Conservation (phyloP, 306 rosid species). For the Castanea crenata region DNA sequence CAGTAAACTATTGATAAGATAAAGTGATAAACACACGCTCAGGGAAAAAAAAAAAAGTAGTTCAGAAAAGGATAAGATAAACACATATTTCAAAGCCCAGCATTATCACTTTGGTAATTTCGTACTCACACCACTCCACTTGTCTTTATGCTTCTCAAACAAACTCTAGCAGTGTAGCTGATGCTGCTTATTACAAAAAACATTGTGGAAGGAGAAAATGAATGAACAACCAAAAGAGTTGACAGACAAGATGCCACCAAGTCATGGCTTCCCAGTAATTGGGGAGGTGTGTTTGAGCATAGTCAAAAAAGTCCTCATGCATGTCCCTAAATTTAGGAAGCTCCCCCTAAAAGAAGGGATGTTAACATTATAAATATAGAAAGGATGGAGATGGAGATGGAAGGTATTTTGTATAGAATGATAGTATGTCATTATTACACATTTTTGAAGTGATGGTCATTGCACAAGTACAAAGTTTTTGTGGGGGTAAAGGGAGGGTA, state of each 20-base stretch:
- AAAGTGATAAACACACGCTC: too few species aligned
- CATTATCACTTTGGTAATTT: background rate
- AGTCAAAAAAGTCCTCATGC: too few species aligned
- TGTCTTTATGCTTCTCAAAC: background rate
- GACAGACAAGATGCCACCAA: background rate
- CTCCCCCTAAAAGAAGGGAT: background rate
- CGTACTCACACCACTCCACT: background rate
- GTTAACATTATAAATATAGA: background rate
- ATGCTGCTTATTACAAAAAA: background rate
- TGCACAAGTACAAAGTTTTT: too few species aligned
- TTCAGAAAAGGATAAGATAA: too few species aligned
- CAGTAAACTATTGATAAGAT: too few species aligned
- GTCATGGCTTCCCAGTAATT: background rate
- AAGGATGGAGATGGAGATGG: background rate
- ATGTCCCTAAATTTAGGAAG: background rate
- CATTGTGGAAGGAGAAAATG: background rate
- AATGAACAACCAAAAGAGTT: background rate
- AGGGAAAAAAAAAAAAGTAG: too few species aligned
- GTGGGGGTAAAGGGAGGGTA: too few species aligned
- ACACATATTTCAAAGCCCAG: background rate
- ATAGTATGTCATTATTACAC: accelerated
- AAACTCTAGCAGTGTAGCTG: background rate
- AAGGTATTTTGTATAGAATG: background rate
- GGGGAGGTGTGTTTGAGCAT: too few species aligned
- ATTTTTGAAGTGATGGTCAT: too few species aligned